Conservation (phyloP, 2,329 filamentous ascomycete genomes). For the Pestalotiopsis sp. region DNA sequence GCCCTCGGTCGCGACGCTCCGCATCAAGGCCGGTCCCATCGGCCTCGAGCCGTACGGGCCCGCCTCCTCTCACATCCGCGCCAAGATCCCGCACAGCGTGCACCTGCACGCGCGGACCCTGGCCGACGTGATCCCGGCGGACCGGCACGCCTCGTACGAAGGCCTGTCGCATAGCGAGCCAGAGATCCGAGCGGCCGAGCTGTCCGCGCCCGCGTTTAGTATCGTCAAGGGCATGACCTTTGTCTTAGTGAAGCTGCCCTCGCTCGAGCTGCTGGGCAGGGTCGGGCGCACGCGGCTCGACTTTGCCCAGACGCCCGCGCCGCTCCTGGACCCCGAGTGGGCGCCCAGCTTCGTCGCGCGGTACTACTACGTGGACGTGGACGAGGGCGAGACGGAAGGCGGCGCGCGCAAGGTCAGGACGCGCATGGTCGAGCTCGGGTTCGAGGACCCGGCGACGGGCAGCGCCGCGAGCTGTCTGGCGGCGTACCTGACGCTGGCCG, state of each 20-base stretch:
- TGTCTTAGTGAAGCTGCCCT: constrained; percentile 63
- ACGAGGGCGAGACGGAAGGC: constrained; percentile 19
- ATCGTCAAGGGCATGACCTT: constrained; percentile 78
- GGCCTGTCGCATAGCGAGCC: constrained; percentile 23
- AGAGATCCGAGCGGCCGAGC: constrained; percentile 28
- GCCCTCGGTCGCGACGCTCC: constrained; percentile 43
- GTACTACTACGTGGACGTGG: constrained; percentile 60
- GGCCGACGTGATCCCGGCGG: constrained; percentile 30
- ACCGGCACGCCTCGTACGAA: constrained; percentile 4
- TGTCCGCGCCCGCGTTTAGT: constrained; percentile 53
- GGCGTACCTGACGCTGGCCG: constrained; percentile 53
- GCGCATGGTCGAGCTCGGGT: constrained; percentile 57
- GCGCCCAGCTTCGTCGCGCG: constrained; percentile 51
- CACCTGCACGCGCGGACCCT: constrained; percentile 57
- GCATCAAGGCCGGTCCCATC: constrained; percentile 62
- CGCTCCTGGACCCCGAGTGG: constrained; percentile 59
- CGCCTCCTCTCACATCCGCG: constrained; percentile 45
- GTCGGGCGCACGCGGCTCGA: constrained; percentile 36
- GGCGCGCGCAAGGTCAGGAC: constrained; percentile 47
- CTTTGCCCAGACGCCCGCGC: constrained; percentile 28
- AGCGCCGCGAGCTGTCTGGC: constrained; percentile 62
- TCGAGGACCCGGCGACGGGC: constrained; percentile 65
- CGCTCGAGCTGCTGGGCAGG: constrained; percentile 57
- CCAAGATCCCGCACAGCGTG: constrained; percentile 68
- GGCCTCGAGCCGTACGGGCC: constrained; percentile 4